Conservation (phyloP, 176 grass and related monocot species). For the Rhipidocladum racemiflorum region DNA sequence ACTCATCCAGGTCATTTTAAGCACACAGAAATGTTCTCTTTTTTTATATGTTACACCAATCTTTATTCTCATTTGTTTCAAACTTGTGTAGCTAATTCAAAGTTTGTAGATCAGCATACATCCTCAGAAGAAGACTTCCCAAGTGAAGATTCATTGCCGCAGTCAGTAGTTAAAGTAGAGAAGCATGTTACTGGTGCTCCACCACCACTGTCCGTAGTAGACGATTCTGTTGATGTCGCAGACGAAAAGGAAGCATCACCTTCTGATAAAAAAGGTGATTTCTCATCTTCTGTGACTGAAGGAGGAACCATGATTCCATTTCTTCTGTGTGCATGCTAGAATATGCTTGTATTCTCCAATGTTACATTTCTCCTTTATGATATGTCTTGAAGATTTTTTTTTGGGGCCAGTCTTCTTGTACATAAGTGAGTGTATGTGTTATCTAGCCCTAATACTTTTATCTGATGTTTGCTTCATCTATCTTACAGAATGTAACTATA, state of each 20-base stretch:
- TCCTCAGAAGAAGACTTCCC: conserved; percentile 77
- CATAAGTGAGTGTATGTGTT: background rate
- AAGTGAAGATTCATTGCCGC: conserved; percentile 36
- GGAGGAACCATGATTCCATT: background rate
- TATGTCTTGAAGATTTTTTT: background rate
- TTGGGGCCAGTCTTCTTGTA: background rate
- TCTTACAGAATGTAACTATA: conserved; percentile 63
- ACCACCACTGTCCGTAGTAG: conserved; percentile 26
- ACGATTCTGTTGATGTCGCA: conserved; percentile 21
- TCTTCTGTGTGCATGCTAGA: conserved; percentile 23
- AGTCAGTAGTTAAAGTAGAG: conserved; percentile 41
- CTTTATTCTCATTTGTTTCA: conserved; percentile 29
- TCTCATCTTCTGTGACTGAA: background rate
- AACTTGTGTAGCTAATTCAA: conserved; percentile 37
- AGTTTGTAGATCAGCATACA: conserved; percentile 55
- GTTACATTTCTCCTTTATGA: background rate
- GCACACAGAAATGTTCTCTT: background rate
- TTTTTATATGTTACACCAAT: conserved; percentile 3
- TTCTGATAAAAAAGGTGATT: conserved; percentile 51
- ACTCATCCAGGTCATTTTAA: conserved; percentile 61
- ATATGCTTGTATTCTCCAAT: conserved; percentile 1
- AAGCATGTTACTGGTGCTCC: conserved; percentile 34
- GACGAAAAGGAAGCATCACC: conserved; percentile 18
- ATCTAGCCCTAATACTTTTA: background rate
- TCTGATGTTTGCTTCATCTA: conserved; percentile 30